Evolutionary conservation across 257 asterid species (phyloP).

Genomic region (Fraxinus anomala): DNA sequence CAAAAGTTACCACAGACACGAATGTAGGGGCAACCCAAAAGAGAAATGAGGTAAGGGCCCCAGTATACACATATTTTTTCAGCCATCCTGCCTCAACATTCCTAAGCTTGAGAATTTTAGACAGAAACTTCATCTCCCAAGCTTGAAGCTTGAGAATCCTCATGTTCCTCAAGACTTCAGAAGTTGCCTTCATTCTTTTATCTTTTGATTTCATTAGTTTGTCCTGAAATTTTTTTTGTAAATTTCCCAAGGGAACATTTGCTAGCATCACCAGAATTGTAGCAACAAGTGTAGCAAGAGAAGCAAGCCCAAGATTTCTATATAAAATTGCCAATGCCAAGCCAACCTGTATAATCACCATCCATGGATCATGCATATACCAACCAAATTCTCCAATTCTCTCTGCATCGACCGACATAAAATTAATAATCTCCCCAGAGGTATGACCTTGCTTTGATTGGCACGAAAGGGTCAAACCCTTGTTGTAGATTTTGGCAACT

Average conservation of each 20-base stretch:
- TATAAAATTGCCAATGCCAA: slow-evolving; percentile 67
- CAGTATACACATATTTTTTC: slow-evolving; percentile 54
- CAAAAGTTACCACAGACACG: slow-evolving; percentile 71
- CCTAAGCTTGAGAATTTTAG: slow-evolving; percentile 60
- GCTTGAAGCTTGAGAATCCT: slow-evolving; percentile 92
- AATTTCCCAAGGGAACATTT: slow-evolving; percentile 66
- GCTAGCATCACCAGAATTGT: slow-evolving; percentile 69
- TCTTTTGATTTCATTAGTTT: slow-evolving; percentile 79
- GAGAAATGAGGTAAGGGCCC: slow-evolving; percentile 52
- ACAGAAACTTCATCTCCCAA: slow-evolving; percentile 85
- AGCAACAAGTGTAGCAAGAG: slow-evolving; percentile 62
- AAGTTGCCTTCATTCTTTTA: slow-evolving; percentile 81
- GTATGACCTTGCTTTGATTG: slow-evolving; percentile 78
- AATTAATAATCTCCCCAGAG: slow-evolving; percentile 79
- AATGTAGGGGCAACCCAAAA: slow-evolving; percentile 85
- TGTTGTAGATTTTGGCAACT: slow-evolving; percentile 68
- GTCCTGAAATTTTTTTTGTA: slow-evolving; percentile 71
- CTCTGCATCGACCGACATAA: slow-evolving; percentile 88
- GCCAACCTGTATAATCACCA: slow-evolving; percentile 59
- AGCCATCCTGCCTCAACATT: slow-evolving; percentile 72
- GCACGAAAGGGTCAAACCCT: slow-evolving; percentile 70
- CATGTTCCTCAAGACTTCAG: slow-evolving; percentile 92
- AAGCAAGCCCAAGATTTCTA: slow-evolving; percentile 75
- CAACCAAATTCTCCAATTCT: slow-evolving; percentile 78
- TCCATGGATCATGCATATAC: slow-evolving; percentile 92